Evolutionary conservation across 805 yeast genomes (phyloP), one percentile per base, ranked within the genome.

Genomic region (Grigorovia yakushimaensis): DNA sequence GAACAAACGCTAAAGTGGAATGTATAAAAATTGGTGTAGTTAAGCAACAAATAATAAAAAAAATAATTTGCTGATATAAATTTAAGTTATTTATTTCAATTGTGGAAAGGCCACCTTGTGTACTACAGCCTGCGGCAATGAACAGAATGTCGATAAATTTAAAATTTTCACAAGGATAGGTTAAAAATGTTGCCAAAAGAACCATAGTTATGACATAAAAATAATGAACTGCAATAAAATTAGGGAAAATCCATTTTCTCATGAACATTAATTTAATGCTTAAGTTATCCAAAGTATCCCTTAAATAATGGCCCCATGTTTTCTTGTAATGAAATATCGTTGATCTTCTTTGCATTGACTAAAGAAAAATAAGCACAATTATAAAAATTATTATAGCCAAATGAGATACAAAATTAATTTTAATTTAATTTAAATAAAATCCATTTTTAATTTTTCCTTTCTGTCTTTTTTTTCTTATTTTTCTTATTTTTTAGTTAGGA

Each of bases 31-130:
- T 85, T 0, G 98, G 97, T 0, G 95, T 88, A 3, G 93, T 76
- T 15, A 88, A 55, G 52, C 78, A 69, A 19, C 88, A 66, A 2
- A 78, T 49, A 9, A 84, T 50, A 59, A 81, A 87, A 2, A 89
- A 62, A 8, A 76, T 70, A 18, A 88, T 76, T 60, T 89, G 97
- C 62, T 91, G 98, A 67, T 82, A 89, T 41, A 84, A 61, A 0
- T 72, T 65, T 47, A 88, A 54, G 0, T 70, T 65, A 59, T 86
- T 87, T 38, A 81, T 49, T 53, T 85, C 76, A 22, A 84, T 70
- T 0, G 96, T 81, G 60, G 86, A 88, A 47, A 91, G 68, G 1
- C 98, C 98, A 0, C 96, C 95, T 59, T 89, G 96, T 1, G 98
- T 87, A 1, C 82, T 67, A 0, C 89, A 78, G 4, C 93, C 89